Evolutionary conservation across 768 basidiomycete species (phyloP).

Genomic region (Sistotremastrum suecicum): DNA sequence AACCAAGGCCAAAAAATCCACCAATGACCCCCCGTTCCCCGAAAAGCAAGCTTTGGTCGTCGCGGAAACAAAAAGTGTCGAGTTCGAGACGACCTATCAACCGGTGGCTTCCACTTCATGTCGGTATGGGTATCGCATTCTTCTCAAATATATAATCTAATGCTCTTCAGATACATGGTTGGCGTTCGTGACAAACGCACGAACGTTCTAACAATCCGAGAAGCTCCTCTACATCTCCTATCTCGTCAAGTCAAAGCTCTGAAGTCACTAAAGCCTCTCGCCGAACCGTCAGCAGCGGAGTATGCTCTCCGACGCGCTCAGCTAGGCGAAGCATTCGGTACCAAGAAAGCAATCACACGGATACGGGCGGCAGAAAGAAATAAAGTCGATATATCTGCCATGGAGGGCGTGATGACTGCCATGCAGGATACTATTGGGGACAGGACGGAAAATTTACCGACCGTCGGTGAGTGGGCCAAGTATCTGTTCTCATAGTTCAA

Average conservation of each 20-base stretch:
- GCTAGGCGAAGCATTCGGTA: slow-evolving; percentile 90
- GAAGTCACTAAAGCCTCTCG: slow-evolving; percentile 42
- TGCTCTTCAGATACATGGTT: slow-evolving; percentile 53
- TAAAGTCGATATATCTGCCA: slow-evolving; percentile 76
- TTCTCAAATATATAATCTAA: neutral
- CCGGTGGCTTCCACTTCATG: slow-evolving; percentile 47
- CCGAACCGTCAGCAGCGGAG: slow-evolving; percentile 35
- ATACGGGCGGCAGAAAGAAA: slow-evolving; percentile 82
- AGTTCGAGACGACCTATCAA: slow-evolving; percentile 61
- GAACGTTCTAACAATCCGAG: slow-evolving; percentile 52
- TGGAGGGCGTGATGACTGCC: slow-evolving; percentile 71
- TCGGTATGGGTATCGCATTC: slow-evolving; percentile 21
- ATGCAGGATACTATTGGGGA: slow-evolving; percentile 74
- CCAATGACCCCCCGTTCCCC: slow-evolving; percentile 19
- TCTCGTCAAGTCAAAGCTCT: slow-evolving; percentile 73
- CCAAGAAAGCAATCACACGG: slow-evolving; percentile 80
- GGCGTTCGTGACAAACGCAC: slow-evolving; percentile 72
- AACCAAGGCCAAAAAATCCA: slow-evolving; percentile 12
- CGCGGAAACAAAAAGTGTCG: slow-evolving; percentile 74
- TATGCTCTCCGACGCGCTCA: slow-evolving; percentile 52
- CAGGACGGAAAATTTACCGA: slow-evolving; percentile 54
- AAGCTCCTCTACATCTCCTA: slow-evolving; percentile 54
- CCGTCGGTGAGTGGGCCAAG: slow-evolving; percentile 35
- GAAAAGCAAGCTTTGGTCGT: slow-evolving; percentile 36
- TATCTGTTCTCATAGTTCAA: neutral